Evolutionary conservation across 2,329 filamentous ascomycete species (phyloP).

Genomic region (Colletotrichum gigasporum): DNA sequence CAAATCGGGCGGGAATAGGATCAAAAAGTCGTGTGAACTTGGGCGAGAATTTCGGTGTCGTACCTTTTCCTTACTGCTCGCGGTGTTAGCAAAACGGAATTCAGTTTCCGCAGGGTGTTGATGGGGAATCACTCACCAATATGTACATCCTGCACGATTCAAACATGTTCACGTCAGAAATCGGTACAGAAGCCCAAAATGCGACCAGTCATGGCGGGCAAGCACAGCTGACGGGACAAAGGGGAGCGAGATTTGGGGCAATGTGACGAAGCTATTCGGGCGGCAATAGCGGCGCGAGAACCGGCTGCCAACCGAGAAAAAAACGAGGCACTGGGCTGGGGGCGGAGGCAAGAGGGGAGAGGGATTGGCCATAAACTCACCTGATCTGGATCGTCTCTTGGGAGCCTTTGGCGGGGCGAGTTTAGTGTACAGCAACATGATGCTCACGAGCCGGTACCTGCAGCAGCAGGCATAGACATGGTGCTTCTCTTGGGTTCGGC

Average conservation of each 20-base stretch:
- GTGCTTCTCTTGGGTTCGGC: constrained; percentile 1
- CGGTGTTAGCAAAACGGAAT: constrained; percentile 4
- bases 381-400: constrained; percentile 68
- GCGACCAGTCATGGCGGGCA: not conserved
- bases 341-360: constrained; percentile 1
- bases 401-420: constrained; percentile 66
- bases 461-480: constrained; percentile 27
- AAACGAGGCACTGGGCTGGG: constrained; percentile 5
- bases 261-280: constrained; percentile 23
- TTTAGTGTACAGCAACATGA: constrained; percentile 68
- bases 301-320: not conserved
- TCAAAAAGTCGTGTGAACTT: not conserved
- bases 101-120: not conserved
- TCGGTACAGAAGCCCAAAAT: not conserved
- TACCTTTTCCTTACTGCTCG: constrained; percentile 64
- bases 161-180: constrained; percentile 37
- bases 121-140: constrained; percentile 53
- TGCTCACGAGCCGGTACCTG: constrained; percentile 33
- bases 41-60: constrained; percentile 27
- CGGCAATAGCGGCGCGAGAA: constrained; percentile 11
- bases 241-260: not conserved
- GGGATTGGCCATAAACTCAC: constrained; percentile 48
- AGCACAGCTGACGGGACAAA: not conserved
- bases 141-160: constrained; percentile 55
- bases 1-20: no score